Evolutionary conservation across 2,329 filamentous ascomycete species (phyloP), one percentile per base, ranked within the genome.

Genomic region (Phialemoniopsis sp.): DNA sequence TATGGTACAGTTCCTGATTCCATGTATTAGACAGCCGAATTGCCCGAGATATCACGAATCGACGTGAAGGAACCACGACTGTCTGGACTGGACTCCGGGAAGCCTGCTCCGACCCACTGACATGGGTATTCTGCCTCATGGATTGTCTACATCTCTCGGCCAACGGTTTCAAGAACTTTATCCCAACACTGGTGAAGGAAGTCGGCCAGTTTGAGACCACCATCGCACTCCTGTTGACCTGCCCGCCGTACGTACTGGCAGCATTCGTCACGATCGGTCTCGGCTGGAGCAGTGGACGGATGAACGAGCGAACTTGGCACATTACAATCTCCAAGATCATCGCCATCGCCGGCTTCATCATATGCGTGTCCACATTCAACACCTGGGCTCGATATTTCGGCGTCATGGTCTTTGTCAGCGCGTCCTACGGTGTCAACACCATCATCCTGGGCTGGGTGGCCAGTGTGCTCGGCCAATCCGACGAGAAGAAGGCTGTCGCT

Each of bases 221-320:
- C 1, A 60, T 67, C n/a, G 70, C 68, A 1, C 60, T 74, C 4
- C 62, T 68, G 2, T 62, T 74, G 5, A 72, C 67, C 3, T 66
- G 63, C 34, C 70, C 70, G 1, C 70, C 70, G 1, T 70, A 67
- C 40, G 41, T 65, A 7, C 48, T 66, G 26, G 66, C 68, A 0
- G 63, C 61, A 3, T 56, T 58, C 13, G 57, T 61, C 17, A 62
- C 62, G 8, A 62, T 73, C 19, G 42, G 60, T 52, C 1, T 42
- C 19, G 37, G 32, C 5, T 59, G 50, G 56, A 67, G 58, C 9
- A 71, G 68, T 0, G 73, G 69, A 1, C 59, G 57, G 4, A 61
- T 64, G 48, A 67, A 72, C 39, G 69, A 72, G 43, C 59, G 67
- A 14, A 70, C 67, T 1, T 71, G 63, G 66, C 69, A 72, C 43